These are phyloP conservation scores for Trichoderma gamsii DNA, from an alignment of 495 filamentous ascomycete genomes.

Conservation along the genomic window DNA sequence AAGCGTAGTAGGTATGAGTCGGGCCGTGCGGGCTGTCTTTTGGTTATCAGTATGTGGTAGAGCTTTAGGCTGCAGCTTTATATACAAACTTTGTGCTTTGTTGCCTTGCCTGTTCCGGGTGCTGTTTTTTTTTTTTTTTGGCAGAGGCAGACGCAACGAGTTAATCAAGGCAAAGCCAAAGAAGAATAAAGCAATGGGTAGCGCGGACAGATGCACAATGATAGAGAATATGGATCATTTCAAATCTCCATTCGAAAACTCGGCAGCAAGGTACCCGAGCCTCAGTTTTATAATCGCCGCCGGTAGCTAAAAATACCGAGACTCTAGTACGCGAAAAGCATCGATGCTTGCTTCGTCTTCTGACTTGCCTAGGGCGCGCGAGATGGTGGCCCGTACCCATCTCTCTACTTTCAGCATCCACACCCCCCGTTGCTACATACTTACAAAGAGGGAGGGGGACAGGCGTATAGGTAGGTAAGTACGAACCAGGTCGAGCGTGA, in stretches of 20 bases:
- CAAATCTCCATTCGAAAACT: neutral
- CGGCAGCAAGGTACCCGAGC: constrained; percentile 9
- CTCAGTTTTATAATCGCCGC: constrained; percentile 3
- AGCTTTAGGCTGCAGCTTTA: neutral
- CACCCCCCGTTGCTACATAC: neutral
- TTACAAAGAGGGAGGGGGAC: neutral
- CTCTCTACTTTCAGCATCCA: neutral
- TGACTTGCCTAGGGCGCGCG: constrained; percentile 4
- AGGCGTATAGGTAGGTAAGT: neutral
- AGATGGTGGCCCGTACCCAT: neutral
- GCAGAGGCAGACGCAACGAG: neutral
- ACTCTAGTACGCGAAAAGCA: neutral
- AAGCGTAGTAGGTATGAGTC: neutral
- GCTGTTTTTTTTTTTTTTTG: neutral
- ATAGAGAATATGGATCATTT: constrained; percentile 6
- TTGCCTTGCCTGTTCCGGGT: neutral
- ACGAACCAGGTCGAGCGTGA: constrained; percentile 7
- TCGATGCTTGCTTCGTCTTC: constrained; percentile 2
- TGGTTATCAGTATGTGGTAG: neutral
- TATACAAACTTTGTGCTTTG: neutral
- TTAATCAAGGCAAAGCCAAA: neutral
- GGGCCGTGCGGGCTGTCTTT: constrained; percentile 4
- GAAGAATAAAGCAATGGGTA: neutral
- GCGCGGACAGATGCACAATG: neutral
- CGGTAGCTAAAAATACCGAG: constrained; percentile 12